These are phyloP conservation scores for Cyberlindnera xishuangbannaensis DNA, from an alignment of 805 yeast species.

Conservation along the genomic window DNA sequence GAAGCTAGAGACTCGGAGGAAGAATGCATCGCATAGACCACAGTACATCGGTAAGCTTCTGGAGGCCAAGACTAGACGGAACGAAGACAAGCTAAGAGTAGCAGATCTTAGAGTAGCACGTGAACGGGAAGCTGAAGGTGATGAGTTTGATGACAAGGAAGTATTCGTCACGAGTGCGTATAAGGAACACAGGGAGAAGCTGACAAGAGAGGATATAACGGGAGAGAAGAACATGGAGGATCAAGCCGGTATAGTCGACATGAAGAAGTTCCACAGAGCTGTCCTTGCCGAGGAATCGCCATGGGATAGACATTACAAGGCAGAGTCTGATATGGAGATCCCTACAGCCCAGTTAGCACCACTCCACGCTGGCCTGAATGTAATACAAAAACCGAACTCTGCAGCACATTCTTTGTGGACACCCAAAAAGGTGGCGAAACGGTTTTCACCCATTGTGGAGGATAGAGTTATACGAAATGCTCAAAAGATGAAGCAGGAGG, in stretches of 20 bases:
- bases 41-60: constrained; percentile 37
- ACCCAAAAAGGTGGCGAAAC: too few relatives aligned
- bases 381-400: too few relatives aligned
- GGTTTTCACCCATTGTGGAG: too few relatives aligned
- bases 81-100: constrained; percentile 38
- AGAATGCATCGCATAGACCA: constrained; percentile 10
- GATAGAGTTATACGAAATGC: too few relatives aligned
- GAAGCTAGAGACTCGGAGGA: constrained; percentile 1
- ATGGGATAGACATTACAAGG: too few relatives aligned
- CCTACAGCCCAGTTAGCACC: too few relatives aligned
- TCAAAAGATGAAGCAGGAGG: not conserved
- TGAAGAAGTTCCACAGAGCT: not conserved
- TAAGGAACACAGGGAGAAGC: constrained; percentile 26
- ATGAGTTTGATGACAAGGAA: constrained; percentile 33
- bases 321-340: too few relatives aligned
- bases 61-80: constrained; percentile 39
- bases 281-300: too few relatives aligned
- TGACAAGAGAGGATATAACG: constrained; percentile 6
- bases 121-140: constrained; percentile 36
- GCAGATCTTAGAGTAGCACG: constrained; percentile 32
- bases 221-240: constrained; percentile 1
- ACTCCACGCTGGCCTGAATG: too few relatives aligned
- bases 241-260: not conserved
- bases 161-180: constrained; percentile 46
- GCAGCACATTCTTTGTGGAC: too few relatives aligned